A percentile compares a stretch with the other conserved stretches of the same genome.
Evolutionary conservation across 2,329 filamentous ascomycete genomes (phyloP).

Genomic region (Erysiphe neolycopersici): DNA sequence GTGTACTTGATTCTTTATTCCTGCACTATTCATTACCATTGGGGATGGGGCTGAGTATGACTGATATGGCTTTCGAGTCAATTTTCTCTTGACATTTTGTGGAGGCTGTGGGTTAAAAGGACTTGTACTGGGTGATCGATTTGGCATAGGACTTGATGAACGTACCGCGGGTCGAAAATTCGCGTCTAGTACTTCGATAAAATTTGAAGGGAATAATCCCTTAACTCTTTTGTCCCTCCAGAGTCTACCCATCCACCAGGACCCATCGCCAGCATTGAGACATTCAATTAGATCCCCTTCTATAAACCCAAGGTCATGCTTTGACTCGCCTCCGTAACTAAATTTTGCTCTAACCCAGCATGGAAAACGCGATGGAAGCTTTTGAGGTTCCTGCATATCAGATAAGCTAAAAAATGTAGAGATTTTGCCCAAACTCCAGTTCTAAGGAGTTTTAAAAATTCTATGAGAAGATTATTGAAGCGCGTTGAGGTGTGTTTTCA

Average conservation of each 20-base stretch:
- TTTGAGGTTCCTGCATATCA: constrained; percentile 26
- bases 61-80: constrained; percentile 39
- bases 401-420: too few relatives aligned
- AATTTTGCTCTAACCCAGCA: constrained; percentile 83
- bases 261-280: constrained; percentile 87
- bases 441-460: too few relatives aligned
- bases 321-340: constrained; percentile 19
- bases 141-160: constrained; percentile 24
- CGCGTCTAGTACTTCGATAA: constrained; percentile 70
- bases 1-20: constrained; percentile 10
- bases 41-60: constrained; percentile 39
- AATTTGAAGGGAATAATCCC: constrained; percentile 89
- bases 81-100: constrained; percentile 22
- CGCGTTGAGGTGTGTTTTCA: too few relatives aligned
- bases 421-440: too few relatives aligned
- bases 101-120: constrained; percentile 10
- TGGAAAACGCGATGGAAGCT: constrained; percentile 53
- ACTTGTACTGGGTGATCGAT: constrained; percentile 12
- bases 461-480: too few relatives aligned
- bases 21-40: constrained; percentile 27
- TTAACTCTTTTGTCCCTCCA: constrained; percentile 74
- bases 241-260: constrained; percentile 92
- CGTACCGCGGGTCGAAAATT: constrained; percentile 52
- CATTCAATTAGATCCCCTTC: constrained; percentile 97
- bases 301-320: constrained; percentile 85